A percentile compares a stretch with the other conserved stretches of the same genome.
Evolutionary conservation across 345 rosid genomes (phyloP).

Genomic region (Rubroshorea leprosula): DNA sequence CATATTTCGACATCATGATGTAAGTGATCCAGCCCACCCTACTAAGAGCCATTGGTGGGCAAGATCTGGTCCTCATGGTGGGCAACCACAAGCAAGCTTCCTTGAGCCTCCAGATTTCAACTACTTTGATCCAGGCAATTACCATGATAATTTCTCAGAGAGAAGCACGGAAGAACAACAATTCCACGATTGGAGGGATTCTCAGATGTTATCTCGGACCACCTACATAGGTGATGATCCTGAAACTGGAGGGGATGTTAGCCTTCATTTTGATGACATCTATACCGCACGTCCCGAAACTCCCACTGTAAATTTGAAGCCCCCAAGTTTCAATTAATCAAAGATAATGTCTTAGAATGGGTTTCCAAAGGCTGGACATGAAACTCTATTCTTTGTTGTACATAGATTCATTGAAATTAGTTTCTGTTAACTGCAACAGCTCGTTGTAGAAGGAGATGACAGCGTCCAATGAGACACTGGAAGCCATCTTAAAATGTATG

Average conservation of each 20-base stretch:
- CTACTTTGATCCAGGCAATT: slow-evolving; percentile 15
- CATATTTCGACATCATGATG: slow-evolving; percentile 50
- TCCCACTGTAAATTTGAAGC: slow-evolving; percentile 24
- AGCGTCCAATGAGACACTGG: too few relatives aligned
- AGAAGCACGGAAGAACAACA: slow-evolving; percentile 46
- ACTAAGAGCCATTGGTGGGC: slow-evolving; percentile 77
- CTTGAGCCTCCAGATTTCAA: slow-evolving; percentile 68
- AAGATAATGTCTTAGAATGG: slow-evolving; percentile 14
- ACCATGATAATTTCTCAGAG: slow-evolving; percentile 32
- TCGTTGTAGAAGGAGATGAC: too few relatives aligned
- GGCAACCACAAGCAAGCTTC: slow-evolving; percentile 37
- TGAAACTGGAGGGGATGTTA: slow-evolving; percentile 45
- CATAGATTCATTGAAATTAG: slow-evolving; percentile 33
- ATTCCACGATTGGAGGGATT: slow-evolving; percentile 34
- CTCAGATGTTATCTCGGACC: slow-evolving; percentile 33
- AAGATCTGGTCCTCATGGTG: slow-evolving; percentile 32
- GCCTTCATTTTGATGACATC: slow-evolving; percentile 79
- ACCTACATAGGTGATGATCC: slow-evolving; percentile 47
- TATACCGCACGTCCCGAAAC: slow-evolving; percentile 63
- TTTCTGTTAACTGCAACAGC: too few relatives aligned
- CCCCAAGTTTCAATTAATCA: slow-evolving; percentile 19
- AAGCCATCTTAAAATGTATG: too few relatives aligned
- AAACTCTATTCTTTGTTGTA: slow-evolving; percentile 46
- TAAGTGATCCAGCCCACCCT: slow-evolving; percentile 26
- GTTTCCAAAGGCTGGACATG: slow-evolving; percentile 26